These are phyloP conservation scores for Rosa hybrid DNA, from an alignment of 331 rosid species.

Conservation along the genomic window DNA sequence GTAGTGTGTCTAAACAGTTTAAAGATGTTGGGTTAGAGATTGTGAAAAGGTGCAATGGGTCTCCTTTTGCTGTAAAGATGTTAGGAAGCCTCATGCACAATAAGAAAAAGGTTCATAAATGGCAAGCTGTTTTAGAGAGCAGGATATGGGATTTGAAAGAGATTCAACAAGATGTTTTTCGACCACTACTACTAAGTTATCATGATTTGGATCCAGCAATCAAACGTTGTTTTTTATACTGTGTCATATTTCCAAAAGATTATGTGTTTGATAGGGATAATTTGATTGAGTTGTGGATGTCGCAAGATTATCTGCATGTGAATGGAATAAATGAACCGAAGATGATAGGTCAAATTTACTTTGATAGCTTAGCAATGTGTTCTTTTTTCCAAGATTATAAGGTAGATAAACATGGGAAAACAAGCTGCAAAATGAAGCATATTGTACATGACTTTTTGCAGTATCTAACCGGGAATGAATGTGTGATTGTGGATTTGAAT, in stretches of 20 bases:
- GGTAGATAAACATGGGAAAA: no score
- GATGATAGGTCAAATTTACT: no score
- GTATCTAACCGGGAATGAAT: no score
- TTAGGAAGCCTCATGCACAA: background rate
- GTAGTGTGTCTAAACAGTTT: background rate
- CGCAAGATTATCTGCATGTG: background rate
- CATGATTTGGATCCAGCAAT: background rate
- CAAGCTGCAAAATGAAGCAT: no score
- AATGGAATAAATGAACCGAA: no score
- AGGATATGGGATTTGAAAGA: background rate
- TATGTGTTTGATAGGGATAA: background rate
- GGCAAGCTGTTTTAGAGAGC: background rate
- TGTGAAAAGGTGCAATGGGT: background rate
- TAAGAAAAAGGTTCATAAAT: background rate
- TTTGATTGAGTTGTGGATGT: constrained; percentile 6
- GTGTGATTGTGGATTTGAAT: no score
- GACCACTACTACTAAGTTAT: background rate
- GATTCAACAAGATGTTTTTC: background rate
- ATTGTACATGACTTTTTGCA: no score
- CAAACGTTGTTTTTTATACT: background rate
- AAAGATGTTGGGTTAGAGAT: background rate
- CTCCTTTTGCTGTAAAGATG: background rate
- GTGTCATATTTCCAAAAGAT: background rate
- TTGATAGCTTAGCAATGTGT: no score
- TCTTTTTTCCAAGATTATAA: no score